Evolutionary conservation across 108 stramenopile species (phyloP), one percentile per base, ranked within the genome.

Genomic region (Cyclotella atomus): DNA sequence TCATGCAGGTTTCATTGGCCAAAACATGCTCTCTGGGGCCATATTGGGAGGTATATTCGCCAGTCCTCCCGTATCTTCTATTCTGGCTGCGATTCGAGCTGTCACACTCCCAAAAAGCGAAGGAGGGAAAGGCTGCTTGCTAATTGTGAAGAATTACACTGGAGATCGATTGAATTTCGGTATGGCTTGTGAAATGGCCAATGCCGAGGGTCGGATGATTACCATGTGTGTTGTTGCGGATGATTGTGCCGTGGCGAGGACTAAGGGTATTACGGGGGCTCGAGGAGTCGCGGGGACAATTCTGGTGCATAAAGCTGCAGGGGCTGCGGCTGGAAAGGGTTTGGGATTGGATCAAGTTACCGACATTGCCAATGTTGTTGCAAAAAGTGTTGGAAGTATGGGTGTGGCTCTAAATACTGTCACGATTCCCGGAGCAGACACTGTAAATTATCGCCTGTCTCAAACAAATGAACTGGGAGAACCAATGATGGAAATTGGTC

Each of bases 81-180:
- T 99, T 25, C 79, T 98, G 34, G 94, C 93, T 10, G 96, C 97
- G 27, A 97, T 99, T 54, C 91, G 95, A 1, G 94, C 94, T 4
- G 81, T 85, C 0, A 87, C 97, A 9, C 73, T 82, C 2, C 78
- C 87, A 0, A 27, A 49, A 7, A 83, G 71, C 0, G 24, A 73
- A 4, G 80, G 76, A 0, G 84, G 84, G 20, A 59, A 23, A 35
- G 93, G 96, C 30, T 94, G 94, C 62, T 70, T 99, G 28, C 73
- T 99, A 43, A 81, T 99, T 38, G 95, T 99, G 35, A 99, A 98
- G 91, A 98, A 98, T 86, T 99, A 99, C 85, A 99, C 98, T 0
- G 97, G 97, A 17, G 99, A 99, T 83, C 89, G 97, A 28, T 83
- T 99, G 34, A 98, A 99, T 79, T 99, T 99, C 75, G 98, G 97